These are phyloP conservation scores for Gossypium stocksii DNA, from an alignment of 345 rosid species.

Conservation along the genomic window DNA sequence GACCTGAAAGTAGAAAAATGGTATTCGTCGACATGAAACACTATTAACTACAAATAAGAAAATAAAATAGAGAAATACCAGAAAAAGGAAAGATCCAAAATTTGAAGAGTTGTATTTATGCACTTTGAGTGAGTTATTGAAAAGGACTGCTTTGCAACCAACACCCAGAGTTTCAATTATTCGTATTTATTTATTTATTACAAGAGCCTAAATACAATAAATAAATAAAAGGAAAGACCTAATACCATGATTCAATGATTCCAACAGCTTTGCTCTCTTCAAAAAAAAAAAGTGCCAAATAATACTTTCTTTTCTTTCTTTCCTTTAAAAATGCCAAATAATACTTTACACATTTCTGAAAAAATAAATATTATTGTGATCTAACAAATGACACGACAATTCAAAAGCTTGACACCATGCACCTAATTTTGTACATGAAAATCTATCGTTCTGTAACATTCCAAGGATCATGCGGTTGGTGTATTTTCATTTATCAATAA, in stretches of 20 bases:
- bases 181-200: not conserved
- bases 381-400: not conserved
- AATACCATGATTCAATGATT: not conserved
- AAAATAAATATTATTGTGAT: slow-evolving; percentile 2
- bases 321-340: not conserved
- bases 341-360: not conserved
- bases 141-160: slow-evolving; percentile 15
- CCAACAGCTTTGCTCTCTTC: not conserved
- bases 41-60: not conserved
- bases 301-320: not conserved
- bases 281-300: too few relatives aligned
- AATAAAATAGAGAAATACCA: slow-evolving; percentile 11
- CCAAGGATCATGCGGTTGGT: not conserved
- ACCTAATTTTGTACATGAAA: not conserved
- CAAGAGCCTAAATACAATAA: not conserved
- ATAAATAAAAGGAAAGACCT: not conserved
- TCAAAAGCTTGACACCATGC: not conserved
- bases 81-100: slow-evolving; percentile 11
- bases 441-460: slow-evolving; percentile 3
- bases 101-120: slow-evolving; percentile 21
- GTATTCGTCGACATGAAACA: too few relatives aligned
- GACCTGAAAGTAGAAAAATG: too few relatives aligned
- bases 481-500: too few relatives aligned
- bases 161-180: not conserved
- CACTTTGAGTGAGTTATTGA: slow-evolving; percentile 20